phyloP scores from a whole-genome alignment of 345 rosid species.

The Populus nigra region DNA sequence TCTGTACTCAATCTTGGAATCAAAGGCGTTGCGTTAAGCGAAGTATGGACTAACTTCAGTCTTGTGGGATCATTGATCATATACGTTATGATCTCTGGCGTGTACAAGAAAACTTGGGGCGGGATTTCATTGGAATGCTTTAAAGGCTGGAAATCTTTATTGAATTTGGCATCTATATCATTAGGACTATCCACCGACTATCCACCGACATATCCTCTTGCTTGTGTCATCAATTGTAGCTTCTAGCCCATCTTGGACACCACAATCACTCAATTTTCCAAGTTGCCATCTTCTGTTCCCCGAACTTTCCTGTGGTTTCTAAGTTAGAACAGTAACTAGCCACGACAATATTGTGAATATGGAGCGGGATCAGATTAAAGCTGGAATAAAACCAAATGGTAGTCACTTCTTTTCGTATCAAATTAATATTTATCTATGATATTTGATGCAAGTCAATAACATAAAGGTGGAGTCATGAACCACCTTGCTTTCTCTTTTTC shows the following conservation, averaged over 20 bases:
- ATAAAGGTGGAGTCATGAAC: too few relatives aligned
- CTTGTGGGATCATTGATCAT: constrained; percentile 32
- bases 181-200: neutral
- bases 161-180: constrained; percentile 12
- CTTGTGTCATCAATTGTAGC: constrained; percentile 7
- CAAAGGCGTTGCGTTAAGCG: constrained; percentile 42
- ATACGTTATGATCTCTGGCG: constrained; percentile 28
- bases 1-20: constrained; percentile 34
- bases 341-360: too few relatives aligned
- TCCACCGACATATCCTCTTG: neutral
- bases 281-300: neutral
- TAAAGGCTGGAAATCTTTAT: constrained; percentile 33
- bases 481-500: too few relatives aligned
- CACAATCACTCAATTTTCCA: neutral
- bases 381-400: too few relatives aligned
- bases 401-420: too few relatives aligned
- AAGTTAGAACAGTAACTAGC: too few relatives aligned
- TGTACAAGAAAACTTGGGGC: constrained; percentile 32
- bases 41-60: constrained; percentile 37
- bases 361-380: too few relatives aligned
- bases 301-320: neutral
- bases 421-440: too few relatives aligned
- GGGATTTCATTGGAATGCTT: constrained; percentile 39
- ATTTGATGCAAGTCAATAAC: too few relatives aligned
- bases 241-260: constrained; percentile 4